These are phyloP conservation scores for Cutaneotrichosporon spelunceum DNA, from an alignment of 1,284 basidiomycete genomes.

Conservation along the genomic window DNA sequence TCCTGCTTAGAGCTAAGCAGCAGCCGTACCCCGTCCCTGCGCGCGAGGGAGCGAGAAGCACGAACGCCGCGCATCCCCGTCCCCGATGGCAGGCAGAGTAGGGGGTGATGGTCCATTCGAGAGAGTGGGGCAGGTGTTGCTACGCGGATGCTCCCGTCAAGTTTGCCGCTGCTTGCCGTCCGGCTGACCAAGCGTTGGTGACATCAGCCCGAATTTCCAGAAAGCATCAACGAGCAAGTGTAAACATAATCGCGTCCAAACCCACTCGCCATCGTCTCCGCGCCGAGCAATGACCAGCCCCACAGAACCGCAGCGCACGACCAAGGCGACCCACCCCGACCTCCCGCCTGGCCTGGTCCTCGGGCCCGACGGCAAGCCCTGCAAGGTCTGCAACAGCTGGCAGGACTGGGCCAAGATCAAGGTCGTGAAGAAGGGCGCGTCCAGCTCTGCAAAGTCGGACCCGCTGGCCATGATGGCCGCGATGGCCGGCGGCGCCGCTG, in stretches of 20 bases:
- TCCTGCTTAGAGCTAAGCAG: no score
- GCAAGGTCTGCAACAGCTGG: conserved; percentile 83
- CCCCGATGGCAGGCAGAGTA: no score
- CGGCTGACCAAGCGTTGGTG: neutral
- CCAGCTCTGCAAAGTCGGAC: conserved; percentile 26
- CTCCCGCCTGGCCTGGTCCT: conserved; percentile 75
- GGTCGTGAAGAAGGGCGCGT: conserved; percentile 41
- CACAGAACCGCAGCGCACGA: no score
- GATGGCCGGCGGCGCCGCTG: conserved; percentile 20
- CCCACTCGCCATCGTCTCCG: neutral
- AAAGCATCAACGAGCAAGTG: no score
- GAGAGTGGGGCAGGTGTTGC: no score
- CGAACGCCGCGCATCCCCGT: no score
- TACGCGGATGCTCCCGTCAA: no score
- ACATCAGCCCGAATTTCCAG: neutral
- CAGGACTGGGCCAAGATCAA: conserved; percentile 63
- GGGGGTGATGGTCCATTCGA: no score
- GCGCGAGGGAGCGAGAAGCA: no score
- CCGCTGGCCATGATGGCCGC: conserved; percentile 29
- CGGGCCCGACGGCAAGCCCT: conserved; percentile 88
- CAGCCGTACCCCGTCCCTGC: no score
- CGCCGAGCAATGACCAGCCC: neutral
- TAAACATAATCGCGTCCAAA: no score
- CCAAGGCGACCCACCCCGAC: conserved; percentile 48
- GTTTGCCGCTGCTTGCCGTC: neutral